Base-by-base conservation (phyloP, 208 protist genomes). In the Spongospora subterranea region DNA sequence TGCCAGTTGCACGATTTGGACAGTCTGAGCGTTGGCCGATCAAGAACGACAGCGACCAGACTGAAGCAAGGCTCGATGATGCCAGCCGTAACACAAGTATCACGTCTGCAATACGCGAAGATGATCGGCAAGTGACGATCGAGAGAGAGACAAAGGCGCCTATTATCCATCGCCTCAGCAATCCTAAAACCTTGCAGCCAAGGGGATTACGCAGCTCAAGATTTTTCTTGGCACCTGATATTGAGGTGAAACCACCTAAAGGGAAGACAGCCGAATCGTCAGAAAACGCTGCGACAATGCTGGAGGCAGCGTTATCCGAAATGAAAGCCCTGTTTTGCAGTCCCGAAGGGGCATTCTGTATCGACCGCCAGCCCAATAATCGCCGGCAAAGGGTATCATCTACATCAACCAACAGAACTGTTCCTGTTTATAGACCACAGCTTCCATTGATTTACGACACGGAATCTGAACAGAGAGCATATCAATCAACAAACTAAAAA, bases 141-240 rank as follows among this genome's bases (percentile, higher is more conserved):
- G 71, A 6, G 71, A 82, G 35, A 82, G 71, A 35, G 71, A 6
- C n/a, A 13, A 43, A 45, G n/a, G 6, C n/a, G 71, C 6, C 71
- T 13, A 39, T n/a, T 40, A 43, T n/a, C 35, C 17, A 82, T 43
- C 6, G 71, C 6, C n/a, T 35, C 17, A 82, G 71, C n/a, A 43
- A 35, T 43, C 71, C 71, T 40, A 35, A 43, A 82, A 82, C 71
- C 6, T n/a, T 82, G 17, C 71, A 82, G 71, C 71, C 71, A n/a
- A 82, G 35, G n/a, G 71, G 71, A 6, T 43, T 82, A n/a, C n/a
- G 71, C 6, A 82, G 71, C 40, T 6, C 6, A 35, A 43, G 71
- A 20, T 82, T 82, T n/a, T 45, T 82, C n/a, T 20, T 35, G 35
- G 40, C 13, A 32, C 17, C 17, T 29, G 54, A 65, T 29, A 65